Conservation (phyloP, 2,329 filamentous ascomycete genomes). For the Colletotrichum coccodes region DNA sequence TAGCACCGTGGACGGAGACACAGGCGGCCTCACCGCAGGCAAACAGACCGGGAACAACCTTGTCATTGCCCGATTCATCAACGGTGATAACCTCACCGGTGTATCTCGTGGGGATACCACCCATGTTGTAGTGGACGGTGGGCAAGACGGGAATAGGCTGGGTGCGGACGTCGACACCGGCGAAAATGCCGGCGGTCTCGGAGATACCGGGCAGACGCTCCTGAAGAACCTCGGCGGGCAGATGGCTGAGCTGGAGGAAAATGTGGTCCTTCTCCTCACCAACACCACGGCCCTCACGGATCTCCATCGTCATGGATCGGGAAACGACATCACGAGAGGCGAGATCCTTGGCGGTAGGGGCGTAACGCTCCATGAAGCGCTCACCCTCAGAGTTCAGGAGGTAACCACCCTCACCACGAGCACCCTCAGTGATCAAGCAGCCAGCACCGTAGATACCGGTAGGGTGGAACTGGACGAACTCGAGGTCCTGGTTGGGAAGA, state of each 20-base stretch:
- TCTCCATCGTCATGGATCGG: slow-evolving; percentile 98
- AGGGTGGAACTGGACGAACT: slow-evolving; percentile 99
- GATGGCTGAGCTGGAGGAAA: slow-evolving; percentile 95
- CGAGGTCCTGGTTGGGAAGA: slow-evolving; percentile 97
- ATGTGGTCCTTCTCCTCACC: slow-evolving; percentile 98
- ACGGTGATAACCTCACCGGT: slow-evolving; percentile 95
- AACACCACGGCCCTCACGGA: slow-evolving; percentile 96
- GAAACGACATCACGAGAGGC: slow-evolving; percentile 96
- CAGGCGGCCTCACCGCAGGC: slow-evolving; percentile 97
- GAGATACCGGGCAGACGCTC: slow-evolving; percentile 98
- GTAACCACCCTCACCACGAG: slow-evolving; percentile 97
- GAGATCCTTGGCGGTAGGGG: slow-evolving; percentile 97
- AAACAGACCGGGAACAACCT: slow-evolving; percentile 94
- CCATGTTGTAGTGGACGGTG: slow-evolving; percentile 99
- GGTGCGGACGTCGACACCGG: slow-evolving; percentile 96
- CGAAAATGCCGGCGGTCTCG: slow-evolving; percentile 96
- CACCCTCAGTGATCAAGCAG: slow-evolving; percentile 97
- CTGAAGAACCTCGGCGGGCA: slow-evolving; percentile 90
- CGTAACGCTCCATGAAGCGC: slow-evolving; percentile 99
- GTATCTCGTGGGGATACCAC: slow-evolving; percentile 97
- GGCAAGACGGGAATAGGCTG: slow-evolving; percentile 96
- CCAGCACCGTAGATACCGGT: slow-evolving; percentile 99
- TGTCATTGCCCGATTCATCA: slow-evolving; percentile 86
- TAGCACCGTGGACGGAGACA: slow-evolving; percentile 97
- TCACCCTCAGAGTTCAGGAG: slow-evolving; percentile 98